Conservation (phyloP, 768 basidiomycete species). For the Gautieria morchelliformis region DNA sequence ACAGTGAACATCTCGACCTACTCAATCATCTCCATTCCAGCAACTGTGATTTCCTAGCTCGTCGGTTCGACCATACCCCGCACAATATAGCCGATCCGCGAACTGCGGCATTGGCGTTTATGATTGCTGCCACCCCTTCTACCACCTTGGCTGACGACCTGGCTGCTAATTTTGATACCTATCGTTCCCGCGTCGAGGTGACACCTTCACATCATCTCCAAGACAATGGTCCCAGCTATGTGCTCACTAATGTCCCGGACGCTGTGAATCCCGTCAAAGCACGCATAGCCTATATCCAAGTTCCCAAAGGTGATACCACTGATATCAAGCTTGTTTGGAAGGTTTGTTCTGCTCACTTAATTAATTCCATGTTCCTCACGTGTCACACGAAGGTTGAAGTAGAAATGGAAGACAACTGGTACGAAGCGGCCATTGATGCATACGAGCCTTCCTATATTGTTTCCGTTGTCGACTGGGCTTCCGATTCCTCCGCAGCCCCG, state of each 20-base stretch:
- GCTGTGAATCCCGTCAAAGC: conserved; percentile 75
- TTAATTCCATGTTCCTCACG: background rate
- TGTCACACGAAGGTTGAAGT: conserved; percentile 60
- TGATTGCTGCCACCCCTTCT: conserved; percentile 61
- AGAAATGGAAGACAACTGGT: conserved; percentile 94
- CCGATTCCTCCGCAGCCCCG: conserved; percentile 41
- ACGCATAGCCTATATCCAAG: conserved; percentile 70
- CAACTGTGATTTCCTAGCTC: conserved; percentile 38
- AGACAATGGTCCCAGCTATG: conserved; percentile 29
- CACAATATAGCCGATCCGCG: conserved; percentile 24
- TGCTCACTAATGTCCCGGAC: conserved; percentile 59
- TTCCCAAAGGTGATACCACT: conserved; percentile 50
- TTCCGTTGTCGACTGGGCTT: conserved; percentile 91
- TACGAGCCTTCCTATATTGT: conserved; percentile 68
- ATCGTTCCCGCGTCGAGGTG: conserved; percentile 41
- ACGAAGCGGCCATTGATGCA: conserved; percentile 79
- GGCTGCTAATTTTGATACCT: conserved; percentile 35
- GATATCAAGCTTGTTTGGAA: conserved; percentile 77
- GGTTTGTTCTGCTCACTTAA: conserved; percentile 21
- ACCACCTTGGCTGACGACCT: conserved; percentile 40
- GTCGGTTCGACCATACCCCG: conserved; percentile 26
- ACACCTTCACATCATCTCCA: conserved; percentile 32
- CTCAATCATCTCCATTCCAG: conserved; percentile 36
- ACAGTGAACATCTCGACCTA: background rate
- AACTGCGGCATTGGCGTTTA: conserved; percentile 66